Evolutionary conservation across 2,329 filamentous ascomycete species (phyloP).

Genomic region (Lachnellula arida): DNA sequence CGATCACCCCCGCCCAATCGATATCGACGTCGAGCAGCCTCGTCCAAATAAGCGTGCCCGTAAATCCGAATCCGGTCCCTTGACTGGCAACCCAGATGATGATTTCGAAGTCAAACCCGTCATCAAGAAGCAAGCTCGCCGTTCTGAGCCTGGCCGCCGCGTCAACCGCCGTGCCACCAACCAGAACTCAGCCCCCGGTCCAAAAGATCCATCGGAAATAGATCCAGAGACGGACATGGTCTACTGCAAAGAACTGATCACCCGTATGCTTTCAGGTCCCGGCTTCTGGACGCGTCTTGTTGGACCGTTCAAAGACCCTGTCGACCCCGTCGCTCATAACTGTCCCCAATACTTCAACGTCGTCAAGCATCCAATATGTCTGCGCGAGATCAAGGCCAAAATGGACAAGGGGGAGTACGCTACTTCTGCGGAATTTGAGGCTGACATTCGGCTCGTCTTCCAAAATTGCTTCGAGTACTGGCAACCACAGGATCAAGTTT

Average conservation of each 20-base stretch:
- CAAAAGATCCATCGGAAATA: background rate
- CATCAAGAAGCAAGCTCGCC: constrained; percentile 21
- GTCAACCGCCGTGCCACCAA: constrained; percentile 6
- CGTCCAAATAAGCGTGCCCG: constrained; percentile 22
- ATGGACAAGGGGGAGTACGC: constrained; percentile 51
- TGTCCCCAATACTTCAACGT: constrained; percentile 59
- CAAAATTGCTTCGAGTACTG: constrained; percentile 62
- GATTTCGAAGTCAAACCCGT: constrained; percentile 20
- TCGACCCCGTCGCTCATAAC: constrained; percentile 51
- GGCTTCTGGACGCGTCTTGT: constrained; percentile 65
- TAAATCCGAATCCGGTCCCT: constrained; percentile 17
- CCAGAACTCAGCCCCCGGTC: background rate
- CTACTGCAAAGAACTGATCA: constrained; percentile 54
- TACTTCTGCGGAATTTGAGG: constrained; percentile 48
- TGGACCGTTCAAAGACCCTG: constrained; percentile 56
- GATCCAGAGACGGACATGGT: constrained; percentile 44
- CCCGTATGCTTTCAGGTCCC: constrained; percentile 57
- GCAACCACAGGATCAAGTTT: constrained; percentile 51
- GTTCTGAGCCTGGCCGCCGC: constrained; percentile 21
- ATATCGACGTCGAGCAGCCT: constrained; percentile 35
- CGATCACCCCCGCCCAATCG: constrained; percentile 37
- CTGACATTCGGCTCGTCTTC: constrained; percentile 58
- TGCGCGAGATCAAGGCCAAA: constrained; percentile 55
- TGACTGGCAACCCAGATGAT: constrained; percentile 13
- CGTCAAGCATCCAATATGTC: constrained; percentile 58